Evolutionary conservation across 2,329 filamentous ascomycete species (phyloP).

Genomic region (Orbilia oligospora): DNA sequence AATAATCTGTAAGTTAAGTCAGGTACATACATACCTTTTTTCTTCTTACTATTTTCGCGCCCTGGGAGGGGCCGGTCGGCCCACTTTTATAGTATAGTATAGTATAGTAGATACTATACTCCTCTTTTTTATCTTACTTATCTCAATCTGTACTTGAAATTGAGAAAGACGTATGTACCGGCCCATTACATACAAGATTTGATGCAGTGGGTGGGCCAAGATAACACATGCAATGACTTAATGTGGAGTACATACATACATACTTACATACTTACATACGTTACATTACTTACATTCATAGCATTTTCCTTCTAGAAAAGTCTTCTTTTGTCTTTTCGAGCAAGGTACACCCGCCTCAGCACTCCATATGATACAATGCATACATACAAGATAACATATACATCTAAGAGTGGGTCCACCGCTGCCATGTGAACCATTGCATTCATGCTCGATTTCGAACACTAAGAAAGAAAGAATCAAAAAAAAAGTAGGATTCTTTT

Average conservation of each 20-base stretch:
- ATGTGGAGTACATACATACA: conserved; percentile 22
- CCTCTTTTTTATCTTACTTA: conserved; percentile 30
- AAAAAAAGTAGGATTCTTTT: no score
- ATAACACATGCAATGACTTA: conserved; percentile 10
- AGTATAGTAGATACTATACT: no score
- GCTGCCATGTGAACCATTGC: no score
- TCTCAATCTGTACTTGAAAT: conserved; percentile 54
- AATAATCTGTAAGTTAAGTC: not conserved
- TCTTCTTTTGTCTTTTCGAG: not conserved
- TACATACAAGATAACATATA: not conserved
- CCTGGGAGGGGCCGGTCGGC: not conserved
- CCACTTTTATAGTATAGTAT: not conserved
- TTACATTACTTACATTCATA: not conserved
- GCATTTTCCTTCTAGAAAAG: conserved; percentile 27
- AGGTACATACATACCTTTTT: not conserved
- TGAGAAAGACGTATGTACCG: conserved; percentile 33
- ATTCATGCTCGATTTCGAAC: not conserved
- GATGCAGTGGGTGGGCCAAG: not conserved
- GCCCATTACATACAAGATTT: not conserved
- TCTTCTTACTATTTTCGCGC: conserved; percentile 3
- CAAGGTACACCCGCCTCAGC: not conserved
- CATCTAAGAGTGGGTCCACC: not conserved
- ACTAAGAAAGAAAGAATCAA: no score
- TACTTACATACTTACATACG: no score
- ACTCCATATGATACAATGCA: no score